Conservation (phyloP, 1,284 basidiomycete species). For the Schizophyllum amplum region DNA sequence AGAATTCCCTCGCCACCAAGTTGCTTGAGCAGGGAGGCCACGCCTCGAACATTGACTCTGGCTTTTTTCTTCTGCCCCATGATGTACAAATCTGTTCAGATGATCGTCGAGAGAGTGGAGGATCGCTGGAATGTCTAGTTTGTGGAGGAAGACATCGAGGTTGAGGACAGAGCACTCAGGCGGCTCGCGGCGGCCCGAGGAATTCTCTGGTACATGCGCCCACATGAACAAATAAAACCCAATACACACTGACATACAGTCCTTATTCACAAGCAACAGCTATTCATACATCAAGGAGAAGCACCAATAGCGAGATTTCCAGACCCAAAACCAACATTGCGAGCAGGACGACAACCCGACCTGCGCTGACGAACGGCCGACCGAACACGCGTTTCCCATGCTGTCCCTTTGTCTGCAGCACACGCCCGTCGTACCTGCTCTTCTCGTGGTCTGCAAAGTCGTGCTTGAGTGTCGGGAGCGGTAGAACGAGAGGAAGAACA, state of each 20-base stretch:
- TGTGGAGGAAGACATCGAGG: too few species aligned
- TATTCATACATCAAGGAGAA: conserved; percentile 36
- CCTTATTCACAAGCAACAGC: too few species aligned
- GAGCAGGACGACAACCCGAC: conserved; percentile 60
- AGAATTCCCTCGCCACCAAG: background rate
- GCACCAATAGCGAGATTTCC: conserved; percentile 56
- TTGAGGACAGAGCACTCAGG: too few species aligned
- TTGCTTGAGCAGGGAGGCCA: background rate
- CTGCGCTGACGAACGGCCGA: conserved; percentile 73
- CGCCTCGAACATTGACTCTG: background rate
- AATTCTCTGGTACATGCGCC: too few species aligned
- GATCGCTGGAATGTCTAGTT: too few species aligned
- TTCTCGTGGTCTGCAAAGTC: conserved; percentile 62
- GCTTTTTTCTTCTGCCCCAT: background rate
- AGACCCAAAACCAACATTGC: conserved; percentile 52
- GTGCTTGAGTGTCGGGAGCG: conserved; percentile 55
- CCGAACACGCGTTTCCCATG: conserved; percentile 56
- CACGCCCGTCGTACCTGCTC: conserved; percentile 7
- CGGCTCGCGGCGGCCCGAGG: too few species aligned
- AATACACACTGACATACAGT: too few species aligned
- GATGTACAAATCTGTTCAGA: too few species aligned
- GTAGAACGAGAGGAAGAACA: conserved; percentile 53
- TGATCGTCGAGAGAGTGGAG: too few species aligned
- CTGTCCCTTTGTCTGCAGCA: conserved; percentile 48
- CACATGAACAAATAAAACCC: too few species aligned